These are phyloP conservation scores for Nigrospora oryzae DNA, from an alignment of 2,329 filamentous ascomycete species.

Conservation along the genomic window DNA sequence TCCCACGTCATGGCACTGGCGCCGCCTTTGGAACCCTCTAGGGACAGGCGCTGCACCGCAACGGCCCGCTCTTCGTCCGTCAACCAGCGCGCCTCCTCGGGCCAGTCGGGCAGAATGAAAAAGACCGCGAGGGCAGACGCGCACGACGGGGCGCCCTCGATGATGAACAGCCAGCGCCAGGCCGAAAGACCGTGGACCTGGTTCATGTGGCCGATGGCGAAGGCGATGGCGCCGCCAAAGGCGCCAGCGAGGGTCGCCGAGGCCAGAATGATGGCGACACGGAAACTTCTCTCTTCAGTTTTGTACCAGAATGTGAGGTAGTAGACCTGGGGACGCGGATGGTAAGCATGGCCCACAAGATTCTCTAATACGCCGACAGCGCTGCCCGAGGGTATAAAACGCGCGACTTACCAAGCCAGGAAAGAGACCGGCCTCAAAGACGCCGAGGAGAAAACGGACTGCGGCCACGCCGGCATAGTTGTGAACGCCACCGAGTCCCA, in stretches of 20 bases:
- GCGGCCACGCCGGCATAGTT: slow-evolving; percentile 52
- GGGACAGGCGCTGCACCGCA: slow-evolving; percentile 27
- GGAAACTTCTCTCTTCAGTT: slow-evolving; percentile 56
- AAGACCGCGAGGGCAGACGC: slow-evolving; percentile 45
- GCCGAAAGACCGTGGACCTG: slow-evolving; percentile 49
- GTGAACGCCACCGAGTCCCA: slow-evolving; percentile 52
- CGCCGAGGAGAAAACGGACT: slow-evolving; percentile 56
- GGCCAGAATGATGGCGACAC: slow-evolving; percentile 59
- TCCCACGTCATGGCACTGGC: slow-evolving; percentile 54
- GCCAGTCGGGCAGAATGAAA: slow-evolving; percentile 56
- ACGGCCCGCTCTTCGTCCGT: slow-evolving; percentile 49
- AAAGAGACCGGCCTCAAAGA: slow-evolving; percentile 61
- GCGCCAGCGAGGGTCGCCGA: slow-evolving; percentile 62
- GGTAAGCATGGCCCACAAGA: background rate
- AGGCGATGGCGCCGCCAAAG: slow-evolving; percentile 65
- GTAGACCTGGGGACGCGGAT: slow-evolving; percentile 19
- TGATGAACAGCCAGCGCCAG: slow-evolving; percentile 63
- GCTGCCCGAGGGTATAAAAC: slow-evolving; percentile 28
- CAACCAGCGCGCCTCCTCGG: slow-evolving; percentile 55
- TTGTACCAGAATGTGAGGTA: slow-evolving; percentile 67
- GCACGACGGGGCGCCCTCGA: slow-evolving; percentile 29
- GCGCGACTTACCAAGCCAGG: slow-evolving; percentile 42
- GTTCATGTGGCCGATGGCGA: slow-evolving; percentile 65
- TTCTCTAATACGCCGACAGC: too few relatives aligned
- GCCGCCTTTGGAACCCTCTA: slow-evolving; percentile 42